phyloP scores from a whole-genome alignment of 73 alveolate species.

The Paramecium sexaurelia region DNA sequence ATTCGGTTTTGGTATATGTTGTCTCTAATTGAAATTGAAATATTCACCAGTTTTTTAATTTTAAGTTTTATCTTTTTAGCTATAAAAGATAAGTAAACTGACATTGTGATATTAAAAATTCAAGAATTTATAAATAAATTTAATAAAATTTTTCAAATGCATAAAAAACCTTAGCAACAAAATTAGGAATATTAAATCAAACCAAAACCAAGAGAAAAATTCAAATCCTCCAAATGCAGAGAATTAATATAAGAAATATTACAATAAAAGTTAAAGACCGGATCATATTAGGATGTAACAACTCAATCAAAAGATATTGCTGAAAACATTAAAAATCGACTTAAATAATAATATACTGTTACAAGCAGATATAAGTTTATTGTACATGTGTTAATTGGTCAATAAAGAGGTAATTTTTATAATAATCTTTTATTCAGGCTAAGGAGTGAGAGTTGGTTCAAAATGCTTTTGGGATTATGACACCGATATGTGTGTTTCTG shows the following conservation, averaged over 20 bases:
- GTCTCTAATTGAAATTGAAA: no score
- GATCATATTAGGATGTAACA: constrained; percentile 59
- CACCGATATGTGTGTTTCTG: constrained; percentile 64
- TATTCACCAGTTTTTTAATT: no score
- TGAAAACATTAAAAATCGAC: constrained; percentile 59
- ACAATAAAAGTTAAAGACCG: constrained; percentile 50
- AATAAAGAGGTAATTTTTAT: constrained; percentile 21
- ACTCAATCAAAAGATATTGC: constrained; percentile 67
- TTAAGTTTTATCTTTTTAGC: no score
- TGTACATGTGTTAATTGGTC: constrained; percentile 62
- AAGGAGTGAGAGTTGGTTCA: constrained; percentile 68
- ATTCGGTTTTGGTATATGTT: no score
- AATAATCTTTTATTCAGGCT: neutral
- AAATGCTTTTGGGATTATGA: constrained; percentile 69
- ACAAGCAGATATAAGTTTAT: constrained; percentile 63
- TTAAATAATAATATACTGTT: constrained; percentile 32
- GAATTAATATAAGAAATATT: constrained; percentile 65
- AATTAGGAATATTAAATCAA: constrained; percentile 64
- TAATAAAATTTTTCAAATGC: neutral
- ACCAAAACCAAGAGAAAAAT: constrained; percentile 67
- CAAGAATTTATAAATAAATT: neutral
- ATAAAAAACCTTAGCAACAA: neutral
- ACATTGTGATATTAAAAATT: neutral
- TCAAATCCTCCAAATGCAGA: constrained; percentile 59
- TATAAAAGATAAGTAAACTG: no score